phyloP scores from a whole-genome alignment of 1,139 yeast species.

The Geotrichum histeridarum region DNA sequence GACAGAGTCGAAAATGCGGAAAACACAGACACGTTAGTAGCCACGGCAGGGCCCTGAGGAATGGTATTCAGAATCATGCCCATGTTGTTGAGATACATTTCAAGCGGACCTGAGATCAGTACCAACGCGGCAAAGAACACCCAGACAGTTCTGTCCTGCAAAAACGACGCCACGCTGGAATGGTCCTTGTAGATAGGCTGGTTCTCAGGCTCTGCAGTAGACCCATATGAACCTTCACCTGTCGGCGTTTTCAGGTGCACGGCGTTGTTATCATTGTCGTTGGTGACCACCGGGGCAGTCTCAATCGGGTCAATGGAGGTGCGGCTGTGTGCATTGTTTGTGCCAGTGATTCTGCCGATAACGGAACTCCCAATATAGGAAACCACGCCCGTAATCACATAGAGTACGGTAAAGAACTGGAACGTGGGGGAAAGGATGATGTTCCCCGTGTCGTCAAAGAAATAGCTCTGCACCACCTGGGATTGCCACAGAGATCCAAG shows the following conservation, averaged over 20 bases:
- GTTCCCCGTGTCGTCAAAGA: constrained; percentile 36
- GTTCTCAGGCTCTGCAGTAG: constrained; percentile 9
- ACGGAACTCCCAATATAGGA: constrained; percentile 26
- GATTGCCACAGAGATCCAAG: constrained; percentile 59
- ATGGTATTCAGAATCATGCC: constrained; percentile 50
- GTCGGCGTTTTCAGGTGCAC: not conserved
- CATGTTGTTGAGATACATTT: constrained; percentile 79
- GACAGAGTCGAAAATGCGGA: constrained; percentile 56
- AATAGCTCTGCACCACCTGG: constrained; percentile 34
- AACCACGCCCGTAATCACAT: constrained; percentile 28
- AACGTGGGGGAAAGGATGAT: constrained; percentile 55
- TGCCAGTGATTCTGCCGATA: constrained; percentile 12
- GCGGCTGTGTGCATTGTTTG: constrained; percentile 19
- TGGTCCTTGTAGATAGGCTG: constrained; percentile 16
- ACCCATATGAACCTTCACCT: constrained; percentile 1
- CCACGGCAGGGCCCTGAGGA: constrained; percentile 33
- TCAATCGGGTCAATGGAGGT: not conserved
- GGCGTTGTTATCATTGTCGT: not conserved
- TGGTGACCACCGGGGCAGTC: not conserved
- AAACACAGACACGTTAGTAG: constrained; percentile 52
- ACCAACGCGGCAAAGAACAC: constrained; percentile 58
- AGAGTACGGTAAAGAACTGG: constrained; percentile 49
- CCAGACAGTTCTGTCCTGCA: constrained; percentile 63
- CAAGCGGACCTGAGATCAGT: constrained; percentile 77
- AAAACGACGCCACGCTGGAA: constrained; percentile 38